phyloP scores from a whole-genome alignment of 345 rosid species.

The Stellera chamaejasme region DNA sequence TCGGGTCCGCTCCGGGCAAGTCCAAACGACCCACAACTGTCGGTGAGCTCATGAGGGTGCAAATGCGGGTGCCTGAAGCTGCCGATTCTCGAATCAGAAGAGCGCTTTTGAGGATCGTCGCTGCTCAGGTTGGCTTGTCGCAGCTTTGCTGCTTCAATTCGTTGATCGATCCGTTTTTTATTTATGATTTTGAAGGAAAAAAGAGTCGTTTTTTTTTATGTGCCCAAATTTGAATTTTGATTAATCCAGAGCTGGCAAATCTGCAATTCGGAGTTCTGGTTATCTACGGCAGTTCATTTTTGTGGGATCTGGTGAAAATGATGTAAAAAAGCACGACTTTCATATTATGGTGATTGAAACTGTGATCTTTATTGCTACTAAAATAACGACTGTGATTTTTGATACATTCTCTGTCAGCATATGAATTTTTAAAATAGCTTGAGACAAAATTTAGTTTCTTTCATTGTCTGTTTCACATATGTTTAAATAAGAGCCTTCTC shows the following conservation, averaged over 20 bases:
- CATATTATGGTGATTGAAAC: not conserved
- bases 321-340: not conserved
- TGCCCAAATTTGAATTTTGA: slow-evolving; percentile 11
- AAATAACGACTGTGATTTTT: no score
- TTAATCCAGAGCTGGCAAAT: slow-evolving; percentile 1
- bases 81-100: slow-evolving; percentile 83
- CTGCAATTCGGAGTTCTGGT: not conserved
- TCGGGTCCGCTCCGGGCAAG: slow-evolving; percentile 53
- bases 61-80: slow-evolving; percentile 74
- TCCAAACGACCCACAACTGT: slow-evolving; percentile 58
- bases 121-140: slow-evolving; percentile 63
- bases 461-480: not conserved
- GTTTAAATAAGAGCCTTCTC: not conserved
- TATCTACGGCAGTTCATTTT: not conserved
- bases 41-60: slow-evolving; percentile 86
- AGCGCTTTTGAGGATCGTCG: slow-evolving; percentile 79
- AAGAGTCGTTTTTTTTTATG: slow-evolving; percentile 6
- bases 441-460: not conserved
- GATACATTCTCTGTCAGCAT: no score
- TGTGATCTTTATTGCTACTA: no score
- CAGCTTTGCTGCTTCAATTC: not conserved
- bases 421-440: not conserved
- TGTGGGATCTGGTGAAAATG: slow-evolving; percentile 5
- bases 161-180: slow-evolving; percentile 16
- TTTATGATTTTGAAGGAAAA: not conserved